These are phyloP conservation scores for Fraxinus velutina DNA, from an alignment of 305 asterid species.

Conservation along the genomic window DNA sequence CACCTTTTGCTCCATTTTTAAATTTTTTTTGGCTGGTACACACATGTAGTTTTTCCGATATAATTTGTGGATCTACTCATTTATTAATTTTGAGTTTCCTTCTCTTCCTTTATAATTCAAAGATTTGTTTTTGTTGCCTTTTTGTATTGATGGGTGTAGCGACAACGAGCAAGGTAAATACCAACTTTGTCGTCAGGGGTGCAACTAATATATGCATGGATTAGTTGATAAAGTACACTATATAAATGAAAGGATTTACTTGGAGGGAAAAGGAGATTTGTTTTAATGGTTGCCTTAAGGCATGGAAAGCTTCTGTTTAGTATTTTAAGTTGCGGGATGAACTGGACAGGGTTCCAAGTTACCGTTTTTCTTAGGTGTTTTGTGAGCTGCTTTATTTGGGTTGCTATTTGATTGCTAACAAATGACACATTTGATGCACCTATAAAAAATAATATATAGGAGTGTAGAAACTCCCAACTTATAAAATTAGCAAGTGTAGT, in stretches of 20 bases:
- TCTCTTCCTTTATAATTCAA: not conserved
- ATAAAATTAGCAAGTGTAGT: not conserved
- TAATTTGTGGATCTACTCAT: conserved; percentile 12
- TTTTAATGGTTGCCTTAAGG: not conserved
- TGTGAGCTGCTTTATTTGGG: not conserved
- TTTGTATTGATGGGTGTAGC: not conserved
- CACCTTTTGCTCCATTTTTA: conserved; percentile 13
- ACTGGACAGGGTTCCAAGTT: not conserved
- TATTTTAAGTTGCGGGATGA: not conserved
- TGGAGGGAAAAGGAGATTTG: not conserved
- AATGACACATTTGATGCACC: not conserved
- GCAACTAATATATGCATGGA: not conserved
- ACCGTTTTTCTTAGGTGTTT: not conserved
- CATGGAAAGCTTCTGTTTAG: not conserved
- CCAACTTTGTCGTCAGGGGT: not conserved
- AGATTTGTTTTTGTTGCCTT: not conserved
- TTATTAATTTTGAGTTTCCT: conserved; percentile 8
- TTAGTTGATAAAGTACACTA: not conserved
- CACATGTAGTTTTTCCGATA: not conserved
- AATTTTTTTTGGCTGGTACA: not conserved
- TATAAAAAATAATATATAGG: not conserved
- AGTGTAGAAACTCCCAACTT: not conserved
- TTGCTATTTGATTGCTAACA: not conserved
- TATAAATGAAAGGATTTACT: not conserved
- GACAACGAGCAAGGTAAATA: not conserved